A percentile compares a stretch with the other conserved stretches of the same genome.
These are phyloP conservation scores for Trichophaea hybrida DNA, from an alignment of 2,329 filamentous ascomycete genomes.

Conservation along the genomic window DNA sequence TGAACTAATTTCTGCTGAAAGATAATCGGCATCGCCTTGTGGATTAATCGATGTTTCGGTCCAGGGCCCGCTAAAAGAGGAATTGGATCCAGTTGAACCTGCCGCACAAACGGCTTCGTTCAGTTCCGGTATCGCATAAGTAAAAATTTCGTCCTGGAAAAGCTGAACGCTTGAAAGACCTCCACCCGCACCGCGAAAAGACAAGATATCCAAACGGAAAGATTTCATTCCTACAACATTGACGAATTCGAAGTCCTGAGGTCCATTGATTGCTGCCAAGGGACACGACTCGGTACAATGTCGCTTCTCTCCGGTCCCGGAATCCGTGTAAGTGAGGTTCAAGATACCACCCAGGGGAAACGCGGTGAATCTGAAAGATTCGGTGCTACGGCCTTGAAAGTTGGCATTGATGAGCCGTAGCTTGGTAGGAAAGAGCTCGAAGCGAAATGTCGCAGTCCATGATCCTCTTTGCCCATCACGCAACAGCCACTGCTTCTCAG, in stretches of 20 bases:
- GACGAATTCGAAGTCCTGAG: conserved; percentile 84
- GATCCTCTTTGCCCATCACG: conserved; percentile 53
- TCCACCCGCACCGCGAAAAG: conserved; percentile 73
- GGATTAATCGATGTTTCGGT: conserved; percentile 34
- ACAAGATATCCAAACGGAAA: conserved; percentile 73
- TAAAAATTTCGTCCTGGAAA: conserved; percentile 67
- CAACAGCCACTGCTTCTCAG: conserved; percentile 69
- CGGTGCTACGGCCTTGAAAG: conserved; percentile 68
- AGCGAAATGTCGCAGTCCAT: conserved; percentile 72
- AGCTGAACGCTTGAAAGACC: conserved; percentile 77
- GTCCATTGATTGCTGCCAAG: conserved; percentile 47
- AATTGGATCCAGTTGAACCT: conserved; percentile 47
- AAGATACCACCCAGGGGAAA: conserved; percentile 82
- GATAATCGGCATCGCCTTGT: conserved; percentile 37
- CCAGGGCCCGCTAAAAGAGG: conserved; percentile 64
- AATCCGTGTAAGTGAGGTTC: conserved; percentile 85
- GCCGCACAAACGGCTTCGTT: conserved; percentile 74
- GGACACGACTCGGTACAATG: conserved; percentile 74
- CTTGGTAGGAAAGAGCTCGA: conserved; percentile 74
- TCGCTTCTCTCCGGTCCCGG: conserved; percentile 48
- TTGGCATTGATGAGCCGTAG: conserved; percentile 79
- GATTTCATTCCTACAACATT: conserved; percentile 75
- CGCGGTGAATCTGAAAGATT: conserved; percentile 74
- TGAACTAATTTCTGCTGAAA: conserved; percentile 41
- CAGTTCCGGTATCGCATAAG: conserved; percentile 73